Percentiles rank a stretch among this genome's conserved stretches.
Evolutionary conservation across 1,284 basidiomycete species (phyloP).

Genomic region (Sanghuangporus sanghuang): DNA sequence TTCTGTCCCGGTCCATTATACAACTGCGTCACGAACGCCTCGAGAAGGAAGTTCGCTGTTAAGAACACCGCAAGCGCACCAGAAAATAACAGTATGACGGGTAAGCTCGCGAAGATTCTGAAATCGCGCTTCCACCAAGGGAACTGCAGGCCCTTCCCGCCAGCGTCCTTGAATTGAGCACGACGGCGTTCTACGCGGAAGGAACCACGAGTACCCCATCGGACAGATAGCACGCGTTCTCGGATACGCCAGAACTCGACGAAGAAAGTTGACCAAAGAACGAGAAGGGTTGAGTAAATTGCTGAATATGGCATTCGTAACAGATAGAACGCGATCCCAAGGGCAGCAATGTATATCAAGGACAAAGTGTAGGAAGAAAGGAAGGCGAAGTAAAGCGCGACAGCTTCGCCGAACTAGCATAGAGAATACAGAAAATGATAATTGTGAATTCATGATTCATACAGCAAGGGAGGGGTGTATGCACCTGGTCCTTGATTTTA

Average conservation of each 20-base stretch:
- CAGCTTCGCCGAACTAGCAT: constrained; percentile 78
- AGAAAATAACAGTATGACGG: constrained; percentile 77
- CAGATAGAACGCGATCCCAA: constrained; percentile 60
- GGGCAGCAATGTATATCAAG: constrained; percentile 60
- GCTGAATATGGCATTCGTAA: constrained; percentile 70
- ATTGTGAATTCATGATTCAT: constrained; percentile 8
- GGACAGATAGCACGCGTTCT: constrained; percentile 74
- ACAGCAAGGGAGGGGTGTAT: constrained; percentile 19
- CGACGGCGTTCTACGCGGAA: constrained; percentile 75
- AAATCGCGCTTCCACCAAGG: constrained; percentile 76
- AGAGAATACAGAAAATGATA: constrained; percentile 20
- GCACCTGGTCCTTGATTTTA: constrained; percentile 55
- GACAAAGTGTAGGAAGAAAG: constrained; percentile 78
- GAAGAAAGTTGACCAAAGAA: constrained; percentile 80
- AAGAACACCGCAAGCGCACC: constrained; percentile 64
- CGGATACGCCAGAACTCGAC: constrained; percentile 87
- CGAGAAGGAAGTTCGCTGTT: constrained; percentile 80
- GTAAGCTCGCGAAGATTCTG: constrained; percentile 70
- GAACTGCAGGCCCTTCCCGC: constrained; percentile 26
- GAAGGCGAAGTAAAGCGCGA: constrained; percentile 92
- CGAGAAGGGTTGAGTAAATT: constrained; percentile 70
- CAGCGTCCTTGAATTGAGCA: constrained; percentile 53
- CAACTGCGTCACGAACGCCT: constrained; percentile 80
- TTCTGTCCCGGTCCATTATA: constrained; percentile 85
- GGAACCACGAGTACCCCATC: constrained; percentile 75